These are phyloP conservation scores for Candida odintsovae DNA, from an alignment of 805 yeast species.

Conservation along the genomic window DNA sequence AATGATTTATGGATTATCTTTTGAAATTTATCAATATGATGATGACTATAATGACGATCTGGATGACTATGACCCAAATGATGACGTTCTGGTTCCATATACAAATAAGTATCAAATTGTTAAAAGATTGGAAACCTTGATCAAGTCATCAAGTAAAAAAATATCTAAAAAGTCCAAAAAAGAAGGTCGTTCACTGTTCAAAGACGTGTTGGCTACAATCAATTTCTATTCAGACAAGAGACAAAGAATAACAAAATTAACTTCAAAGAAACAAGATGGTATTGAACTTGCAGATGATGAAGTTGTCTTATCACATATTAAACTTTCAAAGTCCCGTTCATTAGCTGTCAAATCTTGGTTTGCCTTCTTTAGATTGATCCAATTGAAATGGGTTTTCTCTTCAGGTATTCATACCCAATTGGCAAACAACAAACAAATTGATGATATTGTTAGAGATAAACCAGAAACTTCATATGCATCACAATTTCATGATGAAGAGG, in stretches of 20 bases:
- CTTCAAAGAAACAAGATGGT: constrained; percentile 9
- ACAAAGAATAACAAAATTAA: constrained; percentile 27
- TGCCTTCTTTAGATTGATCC: constrained; percentile 23
- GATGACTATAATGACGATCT: constrained; percentile 36
- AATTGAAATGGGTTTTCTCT: constrained; percentile 22
- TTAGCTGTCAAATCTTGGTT: constrained; percentile 25
- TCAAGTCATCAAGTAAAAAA: constrained; percentile 48
- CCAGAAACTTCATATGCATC: constrained; percentile 9
- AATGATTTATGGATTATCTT: constrained; percentile 21
- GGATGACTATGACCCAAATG: constrained; percentile 36
- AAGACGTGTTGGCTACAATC: constrained; percentile 49
- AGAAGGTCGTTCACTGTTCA: constrained; percentile 51
- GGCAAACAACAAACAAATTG: constrained; percentile 17
- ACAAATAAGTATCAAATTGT: constrained; percentile 45
- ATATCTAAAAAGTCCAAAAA: constrained; percentile 59
- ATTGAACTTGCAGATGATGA: constrained; percentile 6
- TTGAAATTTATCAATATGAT: constrained; percentile 25
- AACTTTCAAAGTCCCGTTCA: constrained; percentile 22
- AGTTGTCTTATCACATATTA: constrained; percentile 19
- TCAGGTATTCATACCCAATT: constrained; percentile 22
- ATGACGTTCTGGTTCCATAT: constrained; percentile 42
- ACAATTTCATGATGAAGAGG: constrained; percentile 8
- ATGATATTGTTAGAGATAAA: constrained; percentile 17
- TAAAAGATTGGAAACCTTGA: constrained; percentile 34
- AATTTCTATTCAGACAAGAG: constrained; percentile 31